Conservation (phyloP, 345 rosid genomes). For the Cochlearia excelsa region DNA sequence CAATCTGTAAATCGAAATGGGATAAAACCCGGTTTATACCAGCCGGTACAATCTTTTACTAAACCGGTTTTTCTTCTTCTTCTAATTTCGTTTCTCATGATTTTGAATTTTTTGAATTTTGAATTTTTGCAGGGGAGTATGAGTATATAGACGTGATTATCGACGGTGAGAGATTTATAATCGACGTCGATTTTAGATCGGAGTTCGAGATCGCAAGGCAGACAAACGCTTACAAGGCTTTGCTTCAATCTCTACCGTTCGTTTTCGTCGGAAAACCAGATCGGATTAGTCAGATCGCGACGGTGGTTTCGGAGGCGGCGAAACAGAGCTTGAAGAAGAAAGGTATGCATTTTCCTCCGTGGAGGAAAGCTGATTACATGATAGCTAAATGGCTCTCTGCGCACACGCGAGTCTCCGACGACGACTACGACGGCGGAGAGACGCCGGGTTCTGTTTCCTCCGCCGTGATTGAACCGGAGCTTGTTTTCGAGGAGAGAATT, state of each 20-base stretch:
- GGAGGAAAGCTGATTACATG: constrained; percentile 87
- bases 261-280: constrained; percentile 81
- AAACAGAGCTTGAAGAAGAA: constrained; percentile 84
- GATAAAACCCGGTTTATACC: constrained; percentile 61
- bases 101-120: neutral
- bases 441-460: constrained; percentile 6
- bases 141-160: constrained; percentile 79
- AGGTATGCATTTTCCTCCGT: constrained; percentile 86
- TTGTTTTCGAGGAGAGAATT: constrained; percentile 51
- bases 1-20: constrained; percentile 92
- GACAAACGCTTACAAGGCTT: constrained; percentile 57
- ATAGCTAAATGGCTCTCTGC: constrained; percentile 83
- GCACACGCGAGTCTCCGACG: constrained; percentile 38
- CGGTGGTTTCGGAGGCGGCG: constrained; percentile 80
- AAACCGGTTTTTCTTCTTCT: constrained; percentile 17
- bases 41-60: constrained; percentile 48
- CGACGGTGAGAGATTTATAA: constrained; percentile 57
- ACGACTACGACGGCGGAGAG: constrained; percentile 8
- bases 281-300: constrained; percentile 65
- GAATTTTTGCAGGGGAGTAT: constrained; percentile 59
- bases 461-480: constrained; percentile 25
- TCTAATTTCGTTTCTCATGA: neutral
- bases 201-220: constrained; percentile 91
- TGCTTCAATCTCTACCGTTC: constrained; percentile 69
- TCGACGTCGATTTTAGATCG: constrained; percentile 83